Conservation (phyloP, 805 yeast genomes). For the Ogataea nakhonphanomensis region DNA sequence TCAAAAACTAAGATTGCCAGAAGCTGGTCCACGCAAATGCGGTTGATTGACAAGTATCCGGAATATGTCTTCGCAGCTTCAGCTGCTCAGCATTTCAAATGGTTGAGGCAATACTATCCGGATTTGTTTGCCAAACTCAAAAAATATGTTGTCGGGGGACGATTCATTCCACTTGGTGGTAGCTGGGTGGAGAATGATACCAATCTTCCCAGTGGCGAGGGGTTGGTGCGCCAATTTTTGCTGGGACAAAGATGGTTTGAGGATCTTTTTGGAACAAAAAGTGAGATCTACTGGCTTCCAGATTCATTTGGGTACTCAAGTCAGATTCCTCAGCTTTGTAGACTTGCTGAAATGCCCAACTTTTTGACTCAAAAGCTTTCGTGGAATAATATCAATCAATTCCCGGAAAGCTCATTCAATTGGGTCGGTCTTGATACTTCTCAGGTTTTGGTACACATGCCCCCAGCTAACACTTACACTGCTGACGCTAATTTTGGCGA, state of each 20-base stretch:
- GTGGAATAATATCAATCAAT: slow-evolving; percentile 92
- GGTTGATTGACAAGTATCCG: slow-evolving; percentile 80
- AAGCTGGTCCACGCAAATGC: slow-evolving; percentile 92
- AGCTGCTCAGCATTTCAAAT: slow-evolving; percentile 92
- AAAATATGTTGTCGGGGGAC: slow-evolving; percentile 63
- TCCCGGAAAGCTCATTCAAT: slow-evolving; percentile 87
- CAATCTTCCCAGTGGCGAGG: slow-evolving; percentile 92
- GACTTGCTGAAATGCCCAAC: slow-evolving; percentile 76
- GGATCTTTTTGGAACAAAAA: slow-evolving; percentile 71
- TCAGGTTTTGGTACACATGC: slow-evolving; percentile 94
- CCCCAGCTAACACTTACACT: slow-evolving; percentile 94
- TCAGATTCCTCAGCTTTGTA: slow-evolving; percentile 91
- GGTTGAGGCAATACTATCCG: slow-evolving; percentile 88
- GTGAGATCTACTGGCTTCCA: slow-evolving; percentile 89
- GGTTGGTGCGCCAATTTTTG: slow-evolving; percentile 81
- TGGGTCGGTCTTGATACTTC: slow-evolving; percentile 96
- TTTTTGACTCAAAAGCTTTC: slow-evolving; percentile 91
- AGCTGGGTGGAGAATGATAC: slow-evolving; percentile 98
- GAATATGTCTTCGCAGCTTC: slow-evolving; percentile 94
- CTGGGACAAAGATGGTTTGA: slow-evolving; percentile 86
- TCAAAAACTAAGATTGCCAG: slow-evolving; percentile 89
- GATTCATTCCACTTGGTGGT: slow-evolving; percentile 91
- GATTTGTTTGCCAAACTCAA: slow-evolving; percentile 63
- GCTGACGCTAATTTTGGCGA: slow-evolving; percentile 93
- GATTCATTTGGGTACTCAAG: slow-evolving; percentile 97